Evolutionary conservation across 345 rosid genomes (phyloP), one percentile per base, ranked within the genome.

Genomic region (Firmiana major): DNA sequence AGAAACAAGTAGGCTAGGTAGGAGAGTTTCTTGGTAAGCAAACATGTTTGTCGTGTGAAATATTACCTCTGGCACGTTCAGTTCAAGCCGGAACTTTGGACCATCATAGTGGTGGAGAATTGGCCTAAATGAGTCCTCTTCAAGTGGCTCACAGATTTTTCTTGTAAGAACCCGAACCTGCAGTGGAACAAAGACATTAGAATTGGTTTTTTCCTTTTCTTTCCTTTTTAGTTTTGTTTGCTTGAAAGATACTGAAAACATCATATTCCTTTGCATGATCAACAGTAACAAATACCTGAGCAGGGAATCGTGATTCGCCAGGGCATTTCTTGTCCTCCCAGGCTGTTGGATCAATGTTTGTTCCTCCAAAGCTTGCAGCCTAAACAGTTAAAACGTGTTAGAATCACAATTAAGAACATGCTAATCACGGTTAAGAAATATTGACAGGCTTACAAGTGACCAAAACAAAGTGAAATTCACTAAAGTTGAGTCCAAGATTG

Each of bases 361-460:
- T 84, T 72, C 99, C 98, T 22, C 99, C 99, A 77, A 97, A 97
- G 75, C 98, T 84, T n/a, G 98, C 91, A 49, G 99, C 98, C 97
- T 92, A 71, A 49, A 79, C 34, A 76, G n/a, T 22, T 68, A 68
- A 45, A 53, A 46, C 73, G 6, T 4, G 12, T 24, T 8, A 71
- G 75, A 71, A 36, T 17, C 62, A 0, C 22, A 53, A 17, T 34
- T n/a, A 49, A 71, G 38, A 15, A 24, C 16, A 49, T 4, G 16
- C 36, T 13, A 1, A 24, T 7, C 38, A 26, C 8, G 51, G n/a
- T 13, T 68, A 13, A 15, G 40, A n/a, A n/a, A n/a, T n/a, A n/a
- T n/a, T n/a, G n/a, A n/a, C n/a, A n/a, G n/a, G n/a, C n/a, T n/a
- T n/a, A n/a, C n/a, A n/a, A n/a, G n/a, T n/a, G n/a, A n/a, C n/a